Base-by-base conservation (phyloP, 1,284 basidiomycete species). In the Microbotryum lychnidis-dioicae region DNA sequence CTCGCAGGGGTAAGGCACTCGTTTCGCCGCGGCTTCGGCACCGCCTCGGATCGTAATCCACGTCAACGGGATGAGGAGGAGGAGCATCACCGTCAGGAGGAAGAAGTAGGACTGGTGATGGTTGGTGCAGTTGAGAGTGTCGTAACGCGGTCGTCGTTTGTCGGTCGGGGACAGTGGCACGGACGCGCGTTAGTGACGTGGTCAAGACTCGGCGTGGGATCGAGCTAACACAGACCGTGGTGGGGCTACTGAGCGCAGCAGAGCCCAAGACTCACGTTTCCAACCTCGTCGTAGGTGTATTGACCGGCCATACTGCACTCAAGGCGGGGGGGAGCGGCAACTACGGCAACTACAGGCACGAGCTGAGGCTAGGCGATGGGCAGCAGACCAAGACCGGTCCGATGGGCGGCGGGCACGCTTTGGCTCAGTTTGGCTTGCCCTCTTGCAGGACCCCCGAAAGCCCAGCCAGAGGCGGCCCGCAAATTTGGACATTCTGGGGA, bases 51-150 rank as follows among this genome's bases (percentile, higher is more conserved):
- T 37, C 47, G 67, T 63, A 27, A 63, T 44, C 50, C 64, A 71
- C 33, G 69, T 70, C 61, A 65, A 68, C 12, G 71, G 71, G 51
- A 72, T 27, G 50, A 72, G 61, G 58, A 69, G 47, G 54, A 70
- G 59, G 60, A 69, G 63, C 52, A 72, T 57, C 48, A 71, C 65
- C 45, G 70, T 69, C 50, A 72, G 61, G 50, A 70, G 45, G 64
- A 72, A 71, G 65, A 72, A 72, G 62, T 70, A 67, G 31, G 62
- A 68, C 62, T 69, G 58, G 27, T 18, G 47, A 4, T 10, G 50
- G 9, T 9, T 10, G 50, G 9, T 9, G 31, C 9, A 31, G 31
- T 31, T 2, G 9, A 9, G 31, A 0, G 31, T 31, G 31, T 31
- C 7, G 33, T 52, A 6, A 8, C 21, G 23, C 12, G 6, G 25